Percentiles rank a stretch among this genome's conserved stretches.
phyloP scores from a whole-genome alignment of 2,329 filamentous ascomycete genomes.

The Hypoxylon sp. region DNA sequence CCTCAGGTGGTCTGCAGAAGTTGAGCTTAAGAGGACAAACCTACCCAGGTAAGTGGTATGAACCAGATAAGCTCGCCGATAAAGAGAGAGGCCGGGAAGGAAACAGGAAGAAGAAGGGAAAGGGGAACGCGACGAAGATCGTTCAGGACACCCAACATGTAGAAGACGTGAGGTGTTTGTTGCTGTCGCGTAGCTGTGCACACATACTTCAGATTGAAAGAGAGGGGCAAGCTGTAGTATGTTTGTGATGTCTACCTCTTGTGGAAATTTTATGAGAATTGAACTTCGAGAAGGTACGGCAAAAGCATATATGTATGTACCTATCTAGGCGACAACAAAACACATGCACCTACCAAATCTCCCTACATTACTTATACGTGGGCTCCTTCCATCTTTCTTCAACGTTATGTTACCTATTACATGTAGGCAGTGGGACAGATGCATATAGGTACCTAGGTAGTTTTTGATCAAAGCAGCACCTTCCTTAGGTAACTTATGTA shows the following conservation, averaged over 20 bases:
- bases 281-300: neutral
- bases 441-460: no score
- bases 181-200: neutral
- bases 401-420: no score
- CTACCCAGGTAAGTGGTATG: neutral
- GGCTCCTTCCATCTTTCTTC: neutral
- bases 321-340: neutral
- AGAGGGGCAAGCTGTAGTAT: neutral
- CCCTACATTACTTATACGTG: neutral
- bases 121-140: neutral
- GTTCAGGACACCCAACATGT: neutral
- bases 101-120: neutral
- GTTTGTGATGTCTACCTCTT: neutral
- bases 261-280: neutral
- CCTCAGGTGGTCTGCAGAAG: neutral
- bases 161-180: neutral
- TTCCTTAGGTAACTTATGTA: neutral
- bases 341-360: neutral
- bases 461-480: neutral
- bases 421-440: no score
- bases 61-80: neutral
- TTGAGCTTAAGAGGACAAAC: constrained; percentile 10
- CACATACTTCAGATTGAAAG: neutral
- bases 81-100: neutral
- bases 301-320: neutral